Base-by-base conservation (phyloP, 768 basidiomycete species). In the Tricholoma sp. region DNA sequence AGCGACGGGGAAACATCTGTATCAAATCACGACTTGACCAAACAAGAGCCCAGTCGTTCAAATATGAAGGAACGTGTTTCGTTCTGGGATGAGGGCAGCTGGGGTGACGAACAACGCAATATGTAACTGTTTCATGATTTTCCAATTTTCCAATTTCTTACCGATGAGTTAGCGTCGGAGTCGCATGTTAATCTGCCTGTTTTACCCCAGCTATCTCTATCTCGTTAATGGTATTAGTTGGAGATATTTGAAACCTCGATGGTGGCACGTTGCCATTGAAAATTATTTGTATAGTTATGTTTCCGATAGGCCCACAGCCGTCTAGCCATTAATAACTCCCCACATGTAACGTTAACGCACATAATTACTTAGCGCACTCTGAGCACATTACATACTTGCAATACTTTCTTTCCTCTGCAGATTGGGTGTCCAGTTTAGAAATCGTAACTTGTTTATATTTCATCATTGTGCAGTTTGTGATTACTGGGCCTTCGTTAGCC, bases 401-500 rank as follows among this genome's bases (percentile, higher is more conserved):
- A 24, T 24, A 47, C 4, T 17, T 10, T 32, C 47, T 32, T 49
- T 17, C 7, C n/a, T 17, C 20, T 13, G 9, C 29, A 45, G 42
- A n/a, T n/a, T 32, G 8, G 47, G 15, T 42, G 20, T 42, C 17
- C 9, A 18, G 17, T 20, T 1, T 41, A 18, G 8, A 9, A 18
- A 18, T 18, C 37, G n/a, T n/a, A n/a, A n/a, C n/a, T 6, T 18
- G 4, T 20, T 42, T 9, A 42, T 42, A 41, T 41, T 41, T 41
- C 17, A 6, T 32, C 17, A 9, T 31, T 24, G 24, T 50, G 41
- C 34, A 53, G 20, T 42, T 20, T 24, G 2, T 24, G 24, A 24
- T 72, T 63, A 77, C 61, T 74, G 74, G 1, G 80, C 79, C 59
- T 84, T 89, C 50, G 70, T 81, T 53, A 91, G 73, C 91, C 91